These are phyloP conservation scores for Stagonosporopsis rhizophila DNA, from an alignment of 2,329 filamentous ascomycete species.

Conservation along the genomic window DNA sequence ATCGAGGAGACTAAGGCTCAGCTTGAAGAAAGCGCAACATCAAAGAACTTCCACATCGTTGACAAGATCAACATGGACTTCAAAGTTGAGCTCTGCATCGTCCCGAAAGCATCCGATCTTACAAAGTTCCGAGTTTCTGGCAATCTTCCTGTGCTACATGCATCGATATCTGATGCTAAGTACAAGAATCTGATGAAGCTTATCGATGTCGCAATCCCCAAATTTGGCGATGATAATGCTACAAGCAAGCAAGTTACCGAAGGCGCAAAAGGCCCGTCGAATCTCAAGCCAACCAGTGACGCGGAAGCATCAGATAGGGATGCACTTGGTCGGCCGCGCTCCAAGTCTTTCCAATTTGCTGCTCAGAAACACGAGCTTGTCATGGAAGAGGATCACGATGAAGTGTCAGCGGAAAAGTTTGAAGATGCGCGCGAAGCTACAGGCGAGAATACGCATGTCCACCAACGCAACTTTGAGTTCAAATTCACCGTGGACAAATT, in stretches of 20 bases:
- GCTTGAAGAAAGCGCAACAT: slow-evolving; percentile 70
- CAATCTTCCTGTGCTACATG: slow-evolving; percentile 89
- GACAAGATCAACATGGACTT: slow-evolving; percentile 98
- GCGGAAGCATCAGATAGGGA: slow-evolving; percentile 36
- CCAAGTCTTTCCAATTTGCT: slow-evolving; percentile 77
- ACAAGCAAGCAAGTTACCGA: slow-evolving; percentile 48
- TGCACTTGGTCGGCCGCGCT: slow-evolving; percentile 61
- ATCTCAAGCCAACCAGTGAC: slow-evolving; percentile 46
- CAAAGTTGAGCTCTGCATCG: slow-evolving; percentile 91
- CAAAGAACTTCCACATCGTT: slow-evolving; percentile 83
- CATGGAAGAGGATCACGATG: slow-evolving; percentile 73
- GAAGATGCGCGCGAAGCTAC: slow-evolving; percentile 72
- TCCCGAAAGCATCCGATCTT: slow-evolving; percentile 93
- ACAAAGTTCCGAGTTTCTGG: slow-evolving; percentile 92
- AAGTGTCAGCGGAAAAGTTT: slow-evolving; percentile 68
- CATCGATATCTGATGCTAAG: slow-evolving; percentile 89
- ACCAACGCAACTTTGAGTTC: slow-evolving; percentile 93
- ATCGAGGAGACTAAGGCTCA: slow-evolving; percentile 89
- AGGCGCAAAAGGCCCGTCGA: slow-evolving; percentile 44
- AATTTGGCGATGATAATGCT: slow-evolving; percentile 65
- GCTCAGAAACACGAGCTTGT: slow-evolving; percentile 78
- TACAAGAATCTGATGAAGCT: slow-evolving; percentile 97
- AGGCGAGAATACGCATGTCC: slow-evolving; percentile 63
- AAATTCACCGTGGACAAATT: slow-evolving; percentile 95
- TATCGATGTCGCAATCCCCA: slow-evolving; percentile 93